Evolutionary conservation across 2,329 filamentous ascomycete species (phyloP), one percentile per base, ranked within the genome.

Genomic region (Colletotrichum musicola): DNA sequence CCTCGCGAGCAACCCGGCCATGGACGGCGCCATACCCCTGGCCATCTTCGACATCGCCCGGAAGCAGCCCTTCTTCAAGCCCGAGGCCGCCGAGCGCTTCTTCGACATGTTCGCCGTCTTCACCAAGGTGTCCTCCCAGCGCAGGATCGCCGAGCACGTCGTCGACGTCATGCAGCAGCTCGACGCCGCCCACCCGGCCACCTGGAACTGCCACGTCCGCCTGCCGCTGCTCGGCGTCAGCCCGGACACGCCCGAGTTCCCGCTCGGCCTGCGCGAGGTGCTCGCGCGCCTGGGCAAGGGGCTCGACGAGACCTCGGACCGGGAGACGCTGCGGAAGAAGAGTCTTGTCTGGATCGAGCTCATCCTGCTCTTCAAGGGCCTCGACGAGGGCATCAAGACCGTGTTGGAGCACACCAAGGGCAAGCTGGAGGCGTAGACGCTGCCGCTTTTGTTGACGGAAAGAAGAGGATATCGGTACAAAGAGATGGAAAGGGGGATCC

Each of bases 11-110:
- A 95, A 94, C 55, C 94, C 95, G 4, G 94, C 94, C 10, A 85
- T 98, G 71, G 93, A 92, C 69, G 96, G 96, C n/a, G 96, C 94
- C 16, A 97, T 99, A 73, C 95, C 96, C 2, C 88, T 94, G 64
- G 94, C 95, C 46, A 93, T 99, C 55, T 98, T 97, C 76, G 94
- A 97, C 75, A 89, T 93, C 22, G 91, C 94, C 6, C 90, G 90
- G 82, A 93, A 92, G 78, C 91, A 97, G 74, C 88, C 92, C 60
- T 90, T 92, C 72, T 89, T 91, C 77, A 88, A 87, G 68, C 80
- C 89, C 1, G 82, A 84, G 1, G 85, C 94, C 6, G 93, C 90
- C 3, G 90, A 92, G 74, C 82, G 87, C 22, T 97, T 98, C 80
- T 98, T 96, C 79, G 84, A 92, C 74, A 87, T 97, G 81, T 92